Conservation (phyloP, 768 basidiomycete genomes). For the Rhizopogon salebrosus region DNA sequence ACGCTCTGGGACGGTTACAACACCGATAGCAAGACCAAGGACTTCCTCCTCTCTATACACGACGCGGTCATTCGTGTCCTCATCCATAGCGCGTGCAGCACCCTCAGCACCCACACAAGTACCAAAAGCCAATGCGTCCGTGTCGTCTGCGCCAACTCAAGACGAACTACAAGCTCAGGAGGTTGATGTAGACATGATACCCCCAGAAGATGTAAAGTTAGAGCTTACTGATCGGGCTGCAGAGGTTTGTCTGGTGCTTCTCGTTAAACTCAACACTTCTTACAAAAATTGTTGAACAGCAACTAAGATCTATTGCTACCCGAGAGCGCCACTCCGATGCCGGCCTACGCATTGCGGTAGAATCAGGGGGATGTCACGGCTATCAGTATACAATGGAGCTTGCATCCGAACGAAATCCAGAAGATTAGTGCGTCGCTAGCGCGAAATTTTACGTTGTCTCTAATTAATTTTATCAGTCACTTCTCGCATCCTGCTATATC, state of each 20-base stretch:
- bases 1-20: not conserved
- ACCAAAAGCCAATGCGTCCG: not conserved
- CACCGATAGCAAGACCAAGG: not conserved
- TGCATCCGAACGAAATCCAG: constrained; percentile 51
- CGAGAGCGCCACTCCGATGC: constrained; percentile 57
- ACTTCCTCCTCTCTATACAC: not conserved
- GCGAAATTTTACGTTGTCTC: not conserved
- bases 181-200: constrained; percentile 55
- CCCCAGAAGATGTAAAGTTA: constrained; percentile 48
- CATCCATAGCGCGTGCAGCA: not conserved
- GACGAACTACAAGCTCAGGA: constrained; percentile 56
- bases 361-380: constrained; percentile 95
- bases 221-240: constrained; percentile 71
- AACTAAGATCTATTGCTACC: constrained; percentile 68
- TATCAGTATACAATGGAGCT: constrained; percentile 95
- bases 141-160: constrained; percentile 34
- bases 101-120: not conserved
- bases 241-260: constrained; percentile 41
- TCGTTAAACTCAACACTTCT: not conserved
- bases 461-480: constrained; percentile 36
- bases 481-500: constrained; percentile 67
- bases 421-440: constrained; percentile 73
- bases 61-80: not conserved
- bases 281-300: constrained; percentile 43
- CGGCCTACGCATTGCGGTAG: constrained; percentile 78